Base-by-base conservation (phyloP, 2,329 filamentous ascomycete genomes). In the Iodosphaeria phyllophila region DNA sequence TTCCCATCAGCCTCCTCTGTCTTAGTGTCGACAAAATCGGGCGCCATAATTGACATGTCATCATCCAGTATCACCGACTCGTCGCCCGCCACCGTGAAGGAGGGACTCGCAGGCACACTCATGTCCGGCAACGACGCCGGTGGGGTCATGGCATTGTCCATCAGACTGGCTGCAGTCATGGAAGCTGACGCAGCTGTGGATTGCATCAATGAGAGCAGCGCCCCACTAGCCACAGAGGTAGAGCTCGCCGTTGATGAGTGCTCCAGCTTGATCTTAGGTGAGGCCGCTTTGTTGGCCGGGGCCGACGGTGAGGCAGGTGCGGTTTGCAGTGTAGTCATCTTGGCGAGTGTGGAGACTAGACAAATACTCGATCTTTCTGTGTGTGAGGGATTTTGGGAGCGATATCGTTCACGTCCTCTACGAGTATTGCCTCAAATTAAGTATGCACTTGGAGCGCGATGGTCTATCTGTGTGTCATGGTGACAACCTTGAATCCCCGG, bases 191-290 rank as follows among this genome's bases (percentile, higher is more conserved):
- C 37, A 12, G 46, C 41, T 3, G 45, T 41, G 39, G 67, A 64
- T n/a, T n/a, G n/a, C n/a, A n/a, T n/a, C 16, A 67, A 51, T 8
- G 59, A 43, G 39, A 56, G 59, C 32, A 48, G 44, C 30, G 64
- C 56, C 32, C 54, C 56, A 32, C 54, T 51, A 3, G 60, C 57
- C 1, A 52, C 47, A 3, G 63, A 65, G 18, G 65, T 42, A 22
- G 64, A 51, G 5, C 61, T 65, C 43, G 67, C 63, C 41, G 56
- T 47, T 3, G 61, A 61, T 20, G 61, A 66, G 30, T 50, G 39
- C 44, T 67, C 60, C 35, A 63, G 53, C 45, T 66, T 65, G 43
- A 59, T 41, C 30, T 49, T 40, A 18, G 58, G 52, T 9, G 21
- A 4, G n/a, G 21, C 10, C 20, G 25, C 34, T 22, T 30, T 50